Evolutionary conservation across 352 stramenopile genomes (phyloP), one percentile per base, ranked within the genome.

Genomic region (Phytopythium mirpurense): DNA sequence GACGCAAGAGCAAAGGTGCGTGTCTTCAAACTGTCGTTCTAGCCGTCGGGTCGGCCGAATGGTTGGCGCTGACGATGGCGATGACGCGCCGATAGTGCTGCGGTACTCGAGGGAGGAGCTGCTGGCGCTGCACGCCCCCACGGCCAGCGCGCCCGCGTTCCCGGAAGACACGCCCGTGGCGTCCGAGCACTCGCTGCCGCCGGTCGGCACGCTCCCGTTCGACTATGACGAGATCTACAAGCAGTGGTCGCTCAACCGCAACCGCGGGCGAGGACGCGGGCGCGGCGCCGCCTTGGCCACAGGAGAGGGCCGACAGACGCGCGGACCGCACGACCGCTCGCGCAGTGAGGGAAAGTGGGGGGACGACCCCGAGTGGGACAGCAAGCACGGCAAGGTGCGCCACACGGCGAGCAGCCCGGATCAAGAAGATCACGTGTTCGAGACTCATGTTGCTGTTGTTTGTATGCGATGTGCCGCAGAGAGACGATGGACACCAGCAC

Each of bases 181-280:
- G 18, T 88, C 78, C 8, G 74, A 84, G 40, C 71, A 86, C 37
- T 67, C 66, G 38, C 45, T 95, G 14, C 82, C 83, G 9, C 84
- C 84, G 2, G 82, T 95, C 18, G 66, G 64, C 46, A 88, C 68
- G 24, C 52, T 93, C 32, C 84, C 84, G 3, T 95, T 95, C 55
- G 83, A 95, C 66, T 90, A 90, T 52, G 78, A 91, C 54, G 84
- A 93, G 60, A 83, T 95, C 43, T 92, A 92, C 63, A 90, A 95
- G 55, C 82, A 93, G 60, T 93, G 82, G 83, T 73, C 78, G 31
- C 54, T 87, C 23, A 92, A 90, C 54, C 80, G 80, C 50, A 93
- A 90, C 51, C 83, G 81, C 14, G 83, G 81, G 3, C 79, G 84
- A 18, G 84, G 84, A 2, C 77, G 82, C 27, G 83, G 83, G 12